A percentile compares a stretch with the other conserved stretches of the same genome.
These are phyloP conservation scores for Trifolium pratense DNA, from an alignment of 306 rosid species.

Conservation along the genomic window DNA sequence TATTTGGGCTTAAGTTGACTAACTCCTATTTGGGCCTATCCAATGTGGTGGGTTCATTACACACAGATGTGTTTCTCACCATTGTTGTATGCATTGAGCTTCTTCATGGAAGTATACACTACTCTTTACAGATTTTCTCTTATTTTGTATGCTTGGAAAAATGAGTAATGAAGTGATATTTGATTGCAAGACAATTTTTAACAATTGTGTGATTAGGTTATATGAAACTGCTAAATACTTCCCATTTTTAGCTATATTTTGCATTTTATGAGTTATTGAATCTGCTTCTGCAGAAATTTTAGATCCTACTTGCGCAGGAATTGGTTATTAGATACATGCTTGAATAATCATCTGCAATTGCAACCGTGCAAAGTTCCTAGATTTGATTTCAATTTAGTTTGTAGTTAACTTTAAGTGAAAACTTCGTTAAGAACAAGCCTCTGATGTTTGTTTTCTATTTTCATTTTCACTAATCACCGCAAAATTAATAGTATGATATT, in stretches of 20 bases:
- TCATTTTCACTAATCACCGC: neutral
- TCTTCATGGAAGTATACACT: too few relatives aligned
- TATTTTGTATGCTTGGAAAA: constrained; percentile 85
- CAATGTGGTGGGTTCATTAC: too few relatives aligned
- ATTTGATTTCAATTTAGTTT: neutral
- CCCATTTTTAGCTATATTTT: neutral
- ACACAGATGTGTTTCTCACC: too few relatives aligned
- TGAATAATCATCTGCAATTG: neutral
- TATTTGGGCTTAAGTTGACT: too few relatives aligned
- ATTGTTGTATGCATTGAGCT: too few relatives aligned
- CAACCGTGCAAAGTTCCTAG: too few relatives aligned
- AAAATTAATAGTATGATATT: too few relatives aligned
- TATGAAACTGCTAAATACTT: constrained; percentile 32
- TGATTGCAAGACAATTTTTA: constrained; percentile 33
- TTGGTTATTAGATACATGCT: neutral
- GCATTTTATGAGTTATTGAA: neutral
- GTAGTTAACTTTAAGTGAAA: too few relatives aligned
- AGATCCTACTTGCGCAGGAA: too few relatives aligned
- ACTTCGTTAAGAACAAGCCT: too few relatives aligned
- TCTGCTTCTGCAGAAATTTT: neutral
- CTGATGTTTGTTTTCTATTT: neutral
- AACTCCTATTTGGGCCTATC: too few relatives aligned
- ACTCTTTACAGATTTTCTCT: constrained; percentile 90
- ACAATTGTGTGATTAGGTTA: constrained; percentile 40
- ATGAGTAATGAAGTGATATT: constrained; percentile 49